Conservation (phyloP, 495 filamentous ascomycete species). For the Penicillium argentinense region DNA sequence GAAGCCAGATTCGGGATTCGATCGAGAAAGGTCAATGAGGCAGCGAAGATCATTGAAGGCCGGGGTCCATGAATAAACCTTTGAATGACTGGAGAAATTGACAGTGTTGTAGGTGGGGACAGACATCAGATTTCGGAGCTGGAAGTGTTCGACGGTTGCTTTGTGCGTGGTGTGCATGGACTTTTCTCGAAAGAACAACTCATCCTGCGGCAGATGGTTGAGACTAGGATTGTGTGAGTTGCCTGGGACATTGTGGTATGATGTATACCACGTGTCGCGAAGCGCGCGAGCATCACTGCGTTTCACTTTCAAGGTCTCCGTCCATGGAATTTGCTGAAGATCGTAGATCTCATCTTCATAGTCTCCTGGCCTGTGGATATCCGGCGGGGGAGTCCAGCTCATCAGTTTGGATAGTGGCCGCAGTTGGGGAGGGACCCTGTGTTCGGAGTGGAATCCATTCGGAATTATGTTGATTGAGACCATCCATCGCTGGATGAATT, state of each 20-base stretch:
- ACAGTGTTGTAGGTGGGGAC: conserved; percentile 70
- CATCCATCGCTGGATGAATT: conserved; percentile 46
- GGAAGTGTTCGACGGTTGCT: conserved; percentile 76
- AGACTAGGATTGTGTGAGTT: conserved; percentile 28
- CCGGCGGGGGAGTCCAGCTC: conserved; percentile 39
- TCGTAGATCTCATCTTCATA: conserved; percentile 64
- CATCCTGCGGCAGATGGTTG: conserved; percentile 27
- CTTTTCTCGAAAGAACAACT: conserved; percentile 64
- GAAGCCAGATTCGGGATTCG: conserved; percentile 38
- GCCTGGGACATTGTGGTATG: conserved; percentile 41
- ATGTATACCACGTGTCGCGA: conserved; percentile 50
- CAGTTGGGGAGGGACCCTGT: conserved; percentile 20
- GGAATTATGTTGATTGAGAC: conserved; percentile 23
- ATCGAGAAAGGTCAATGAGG: conserved; percentile 64
- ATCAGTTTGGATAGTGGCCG: conserved; percentile 32
- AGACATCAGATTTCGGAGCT: conserved; percentile 81
- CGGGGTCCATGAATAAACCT: conserved; percentile 50
- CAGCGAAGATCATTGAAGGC: conserved; percentile 39
- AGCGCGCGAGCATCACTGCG: conserved; percentile 58
- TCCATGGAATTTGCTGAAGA: conserved; percentile 77
- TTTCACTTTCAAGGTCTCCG: conserved; percentile 59
- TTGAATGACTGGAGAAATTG: conserved; percentile 68
- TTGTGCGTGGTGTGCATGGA: conserved; percentile 66
- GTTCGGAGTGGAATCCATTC: conserved; percentile 19
- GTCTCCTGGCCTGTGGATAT: conserved; percentile 37